Evolutionary conservation across 2,329 filamentous ascomycete species (phyloP).

Genomic region (Cytospora schulzeri): DNA sequence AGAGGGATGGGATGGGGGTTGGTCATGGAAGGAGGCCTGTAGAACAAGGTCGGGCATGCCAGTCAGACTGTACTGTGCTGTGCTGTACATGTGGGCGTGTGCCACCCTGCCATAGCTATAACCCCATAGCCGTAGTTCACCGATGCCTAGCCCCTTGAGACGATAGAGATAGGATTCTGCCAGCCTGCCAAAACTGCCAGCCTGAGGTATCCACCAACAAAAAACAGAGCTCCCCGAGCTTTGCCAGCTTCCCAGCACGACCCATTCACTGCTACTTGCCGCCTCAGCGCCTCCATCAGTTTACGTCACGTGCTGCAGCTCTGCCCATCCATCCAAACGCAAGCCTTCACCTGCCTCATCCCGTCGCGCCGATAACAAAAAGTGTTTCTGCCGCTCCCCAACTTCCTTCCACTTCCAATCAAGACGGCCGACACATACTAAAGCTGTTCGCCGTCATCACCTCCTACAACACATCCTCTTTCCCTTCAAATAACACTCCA

Average conservation of each 20-base stretch:
- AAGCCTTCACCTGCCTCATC: slow-evolving; percentile 14
- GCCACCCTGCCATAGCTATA: neutral
- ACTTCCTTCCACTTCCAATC: slow-evolving; percentile 25
- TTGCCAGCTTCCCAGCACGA: slow-evolving; percentile 5
- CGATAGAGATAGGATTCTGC: slow-evolving; percentile 13
- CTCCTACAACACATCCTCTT: slow-evolving; percentile 9
- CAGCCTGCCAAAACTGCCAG: slow-evolving; percentile 12
- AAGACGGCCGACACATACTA: slow-evolving; percentile 19
- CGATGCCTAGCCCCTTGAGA: neutral
- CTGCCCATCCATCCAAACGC: neutral
- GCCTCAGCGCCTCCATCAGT: neutral
- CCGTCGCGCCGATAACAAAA: slow-evolving; percentile 21
- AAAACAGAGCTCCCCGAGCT: slow-evolving; percentile 14
- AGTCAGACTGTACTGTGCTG: neutral
- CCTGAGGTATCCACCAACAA: slow-evolving; percentile 15
- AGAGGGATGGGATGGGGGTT: neutral
- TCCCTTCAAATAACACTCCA: slow-evolving; percentile 12
- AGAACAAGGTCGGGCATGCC: neutral
- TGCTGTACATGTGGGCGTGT: neutral
- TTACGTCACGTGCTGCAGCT: slow-evolving; percentile 12
- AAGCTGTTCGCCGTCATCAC: slow-evolving; percentile 13
- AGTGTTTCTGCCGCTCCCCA: slow-evolving; percentile 23
- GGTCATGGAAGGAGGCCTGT: slow-evolving; percentile 1
- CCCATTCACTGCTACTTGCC: slow-evolving; percentile 15
- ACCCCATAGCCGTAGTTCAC: slow-evolving; percentile 1